Base-by-base conservation (phyloP, 345 rosid genomes). In the Eucalyptus sp. region DNA sequence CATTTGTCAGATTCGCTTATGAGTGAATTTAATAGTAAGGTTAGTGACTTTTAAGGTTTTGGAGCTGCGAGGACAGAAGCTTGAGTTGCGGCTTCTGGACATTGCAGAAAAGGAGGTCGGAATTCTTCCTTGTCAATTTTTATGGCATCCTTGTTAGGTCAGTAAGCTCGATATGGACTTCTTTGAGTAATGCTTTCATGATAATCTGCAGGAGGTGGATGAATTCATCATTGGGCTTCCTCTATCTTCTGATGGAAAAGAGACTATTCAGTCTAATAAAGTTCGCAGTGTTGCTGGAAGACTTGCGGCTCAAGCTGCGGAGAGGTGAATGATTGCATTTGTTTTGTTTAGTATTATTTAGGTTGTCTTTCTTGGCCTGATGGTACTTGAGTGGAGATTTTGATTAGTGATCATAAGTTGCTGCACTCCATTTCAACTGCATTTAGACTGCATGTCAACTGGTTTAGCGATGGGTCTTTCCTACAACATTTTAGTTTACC, bases 141-240 rank as follows among this genome's bases (percentile, higher is more conserved):
- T 68, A 31, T 60, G 37, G 49, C 3, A 51, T 46, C 8, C 81
- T 24, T 17, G 37, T 56, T 33, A 84, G 62, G 64, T 54, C 50
- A 86, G 22, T 31, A 5, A 76, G 50, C 2, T 64, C 18, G 18
- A 49, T 43, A 46, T 17, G 87, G 64, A 20, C n/a, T 89, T 50
- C 33, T 37, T 29, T 49, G 81, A 7, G 41, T 58, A 48, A 24
- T 84, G 87, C 31, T 80, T 81, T 80, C 60, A 8, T 18, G 46
- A 10, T 86, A 27, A 14, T 52, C 54, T 49, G 88, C 89, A 96
- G 98, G 99, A 96, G 93, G 98, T 79, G 79, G 97, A 96, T 91
- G 99, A 96, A 88, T 95, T 97, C 86, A 93, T 96, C 86, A 92
- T 96, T 90, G 98, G 99, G 81, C 94, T 97, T 86, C 98, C 98